A percentile compares a stretch with the other conserved stretches of the same genome.
These are phyloP conservation scores for Melanomma pulvis-pyrius DNA, from an alignment of 495 filamentous ascomycete species.

Conservation along the genomic window DNA sequence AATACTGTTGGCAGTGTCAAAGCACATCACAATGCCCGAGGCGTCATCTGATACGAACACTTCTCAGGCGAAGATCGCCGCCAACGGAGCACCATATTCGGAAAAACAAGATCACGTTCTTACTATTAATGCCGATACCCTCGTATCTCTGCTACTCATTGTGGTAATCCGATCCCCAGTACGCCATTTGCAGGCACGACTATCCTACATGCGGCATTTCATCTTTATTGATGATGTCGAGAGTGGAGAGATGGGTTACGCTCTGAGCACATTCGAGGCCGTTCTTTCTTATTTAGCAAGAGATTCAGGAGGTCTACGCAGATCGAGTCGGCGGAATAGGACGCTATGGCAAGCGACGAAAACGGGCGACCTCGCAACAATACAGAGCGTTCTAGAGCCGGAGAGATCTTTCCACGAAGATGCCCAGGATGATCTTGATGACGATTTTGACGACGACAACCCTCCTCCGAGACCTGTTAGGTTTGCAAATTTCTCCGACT, in stretches of 20 bases:
- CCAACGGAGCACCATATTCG: slow-evolving; percentile 48
- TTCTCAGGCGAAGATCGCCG: slow-evolving; percentile 34
- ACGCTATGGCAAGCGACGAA: slow-evolving; percentile 85
- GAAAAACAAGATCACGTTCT: slow-evolving; percentile 67
- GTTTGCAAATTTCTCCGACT: slow-evolving; percentile 27
- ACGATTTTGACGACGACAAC: slow-evolving; percentile 4
- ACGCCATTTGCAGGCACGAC: slow-evolving; percentile 80
- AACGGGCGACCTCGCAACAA: slow-evolving; percentile 69
- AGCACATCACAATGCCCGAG: slow-evolving; percentile 67
- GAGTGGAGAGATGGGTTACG: slow-evolving; percentile 94
- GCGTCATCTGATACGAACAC: slow-evolving; percentile 46
- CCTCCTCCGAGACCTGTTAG: slow-evolving; percentile 22
- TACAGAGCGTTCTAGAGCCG: slow-evolving; percentile 79
- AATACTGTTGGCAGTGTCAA: slow-evolving; percentile 82
- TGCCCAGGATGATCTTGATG: slow-evolving; percentile 9
- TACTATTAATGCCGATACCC: slow-evolving; percentile 92
- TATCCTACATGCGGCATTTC: slow-evolving; percentile 93
- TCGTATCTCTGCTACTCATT: slow-evolving; percentile 88
- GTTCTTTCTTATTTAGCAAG: slow-evolving; percentile 87
- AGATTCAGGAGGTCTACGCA: slow-evolving; percentile 78
- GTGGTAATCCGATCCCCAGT: slow-evolving; percentile 93
- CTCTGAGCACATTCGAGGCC: slow-evolving; percentile 93
- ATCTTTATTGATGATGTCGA: slow-evolving; percentile 98
- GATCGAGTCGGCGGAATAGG: slow-evolving; percentile 82
- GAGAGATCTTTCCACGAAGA: slow-evolving; percentile 33